Evolutionary conservation across 371 early-diverging fungal species (phyloP), one percentile per base, ranked within the genome.

Genomic region (Syncephalastrum racemosum): DNA sequence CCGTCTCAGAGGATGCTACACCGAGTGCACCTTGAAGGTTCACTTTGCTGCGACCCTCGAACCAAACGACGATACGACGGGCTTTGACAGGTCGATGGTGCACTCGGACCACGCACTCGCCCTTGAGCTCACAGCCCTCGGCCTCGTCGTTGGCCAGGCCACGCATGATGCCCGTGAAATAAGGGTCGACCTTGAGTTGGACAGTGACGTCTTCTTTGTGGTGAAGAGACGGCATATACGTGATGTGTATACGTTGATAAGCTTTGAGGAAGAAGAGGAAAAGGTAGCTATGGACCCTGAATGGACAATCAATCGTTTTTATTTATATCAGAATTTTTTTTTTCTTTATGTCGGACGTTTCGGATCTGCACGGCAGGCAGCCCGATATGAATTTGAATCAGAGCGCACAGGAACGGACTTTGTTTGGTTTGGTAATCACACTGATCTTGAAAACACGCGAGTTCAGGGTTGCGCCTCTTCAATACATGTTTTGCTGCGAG

Each of bases 21-120:
- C 62, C 60, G 10, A 68, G 60, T 3, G 57, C 20, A 23, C 64
- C 59, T 5, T 59, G 53, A 0, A 78, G 50, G 12, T 65, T 68
- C 12, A 78, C 79, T 50, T 73, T 78, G 22, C 56, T 65, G 41
- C 74, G 66, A 18, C 79, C 79, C 61, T 75, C 79, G 36, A 78
- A 64, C 60, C 71, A 70, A 6, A 78, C 66, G 18, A 68, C 36
- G 2, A 78, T 54, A 42, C 73, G 64, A 53, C 75, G 64, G n/a
- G 73, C 61, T 56, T 73, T 75, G 51, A 71, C 51, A 16, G 79
- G 69, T 25, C 71, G 68, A 39, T 58, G 64, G 6, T 58, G 55
- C 27, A 70, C 66, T 15, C 62, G 60, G 25, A 71, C 61, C 16
- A 73, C 48, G 53, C 70, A 70, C 4, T 60, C 65, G 52, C 79